phyloP scores from a whole-genome alignment of 306 rosid species.

The Spatholobus suberectus region DNA sequence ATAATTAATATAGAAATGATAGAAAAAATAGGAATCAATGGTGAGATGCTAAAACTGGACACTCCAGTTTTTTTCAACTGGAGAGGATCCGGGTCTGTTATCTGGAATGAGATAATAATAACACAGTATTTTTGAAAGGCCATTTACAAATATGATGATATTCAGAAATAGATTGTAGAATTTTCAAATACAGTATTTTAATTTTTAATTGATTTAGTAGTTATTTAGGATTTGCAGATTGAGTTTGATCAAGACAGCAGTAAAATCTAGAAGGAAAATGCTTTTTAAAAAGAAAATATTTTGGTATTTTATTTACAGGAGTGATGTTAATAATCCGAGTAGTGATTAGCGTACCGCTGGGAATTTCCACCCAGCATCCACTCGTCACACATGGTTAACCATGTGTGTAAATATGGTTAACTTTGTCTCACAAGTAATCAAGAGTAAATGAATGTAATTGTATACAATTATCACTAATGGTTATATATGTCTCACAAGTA shows the following conservation, averaged over 20 bases:
- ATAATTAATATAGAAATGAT: no score
- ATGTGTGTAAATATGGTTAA: not conserved
- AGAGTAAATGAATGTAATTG: not conserved
- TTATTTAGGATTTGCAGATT: conserved; percentile 9
- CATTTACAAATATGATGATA: conserved; percentile 14
- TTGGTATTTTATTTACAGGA: not conserved
- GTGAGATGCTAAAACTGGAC: no score
- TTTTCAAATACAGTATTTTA: not conserved
- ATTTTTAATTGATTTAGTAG: not conserved
- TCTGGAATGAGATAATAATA: conserved; percentile 10
- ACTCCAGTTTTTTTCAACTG: no score
- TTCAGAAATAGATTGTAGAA: conserved; percentile 15
- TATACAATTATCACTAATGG: no score
- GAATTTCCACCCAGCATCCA: not conserved
- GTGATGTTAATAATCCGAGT: not conserved
- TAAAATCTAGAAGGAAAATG: conserved; percentile 26
- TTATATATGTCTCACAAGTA: no score
- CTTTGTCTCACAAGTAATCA: not conserved
- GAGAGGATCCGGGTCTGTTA: no score
- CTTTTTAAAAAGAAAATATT: not conserved
- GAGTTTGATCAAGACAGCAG: not conserved
- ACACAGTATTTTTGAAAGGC: conserved; percentile 2
- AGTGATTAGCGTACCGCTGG: not conserved
- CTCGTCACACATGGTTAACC: not conserved
- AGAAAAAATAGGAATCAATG: no score